These are phyloP conservation scores for Sclerotinia spermophila DNA, from an alignment of 2,329 filamentous ascomycete species.

Conservation along the genomic window DNA sequence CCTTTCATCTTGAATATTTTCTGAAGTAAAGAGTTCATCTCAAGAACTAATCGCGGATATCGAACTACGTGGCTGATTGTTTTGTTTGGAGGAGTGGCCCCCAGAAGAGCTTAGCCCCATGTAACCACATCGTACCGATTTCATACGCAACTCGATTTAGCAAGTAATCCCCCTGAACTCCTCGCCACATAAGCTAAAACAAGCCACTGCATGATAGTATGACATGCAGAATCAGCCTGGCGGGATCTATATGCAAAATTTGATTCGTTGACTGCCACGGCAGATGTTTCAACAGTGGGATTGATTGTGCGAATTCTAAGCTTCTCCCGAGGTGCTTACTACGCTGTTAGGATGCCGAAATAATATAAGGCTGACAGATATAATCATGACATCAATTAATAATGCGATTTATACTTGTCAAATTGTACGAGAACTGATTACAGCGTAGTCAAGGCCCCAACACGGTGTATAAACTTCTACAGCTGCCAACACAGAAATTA, in stretches of 20 bases:
- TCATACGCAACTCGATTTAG: conserved; percentile 1
- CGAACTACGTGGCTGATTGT: neutral
- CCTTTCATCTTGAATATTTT: neutral
- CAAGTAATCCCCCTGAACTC: conserved; percentile 1
- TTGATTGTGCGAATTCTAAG: neutral
- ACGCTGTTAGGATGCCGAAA: neutral
- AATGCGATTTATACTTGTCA: neutral
- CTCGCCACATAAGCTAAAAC: neutral
- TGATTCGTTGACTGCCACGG: conserved; percentile 3
- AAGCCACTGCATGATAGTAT: neutral
- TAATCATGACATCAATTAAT: neutral
- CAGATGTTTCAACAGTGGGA: neutral
- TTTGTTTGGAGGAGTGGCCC: neutral
- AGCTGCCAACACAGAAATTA: neutral
- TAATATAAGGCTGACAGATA: neutral
- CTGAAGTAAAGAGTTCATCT: neutral
- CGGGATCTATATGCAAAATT: neutral
- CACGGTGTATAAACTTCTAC: neutral
- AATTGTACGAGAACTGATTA: no score
- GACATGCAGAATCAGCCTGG: neutral
- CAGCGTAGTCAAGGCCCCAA: neutral
- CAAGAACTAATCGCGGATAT: neutral
- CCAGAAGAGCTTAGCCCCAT: conserved; percentile 1
- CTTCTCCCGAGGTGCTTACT: neutral
- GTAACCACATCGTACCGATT: neutral